phyloP scores from a whole-genome alignment of 148 eudicot genomes.

The Tetragonia tetragonoides region DNA sequence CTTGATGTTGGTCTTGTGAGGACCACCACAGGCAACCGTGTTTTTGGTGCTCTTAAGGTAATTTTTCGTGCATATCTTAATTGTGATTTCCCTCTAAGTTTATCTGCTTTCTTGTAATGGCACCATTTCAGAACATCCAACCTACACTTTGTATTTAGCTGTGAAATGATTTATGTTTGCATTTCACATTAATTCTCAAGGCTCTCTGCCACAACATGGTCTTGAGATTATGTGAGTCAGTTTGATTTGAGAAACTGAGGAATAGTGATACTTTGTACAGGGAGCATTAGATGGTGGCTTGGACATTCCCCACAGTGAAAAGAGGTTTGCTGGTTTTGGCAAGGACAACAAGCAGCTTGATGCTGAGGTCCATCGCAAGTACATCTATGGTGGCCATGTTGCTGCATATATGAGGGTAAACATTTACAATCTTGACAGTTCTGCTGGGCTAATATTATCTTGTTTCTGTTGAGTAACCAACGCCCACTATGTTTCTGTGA shows the following conservation, averaged over 20 bases:
- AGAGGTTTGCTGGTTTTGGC: constrained; percentile 72
- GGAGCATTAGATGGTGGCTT: constrained; percentile 85
- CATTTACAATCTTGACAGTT: not conserved
- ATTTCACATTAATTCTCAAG: too few species aligned
- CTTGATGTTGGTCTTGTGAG: constrained; percentile 82
- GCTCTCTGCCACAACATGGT: not conserved
- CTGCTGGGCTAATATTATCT: not conserved
- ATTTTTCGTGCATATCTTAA: not conserved
- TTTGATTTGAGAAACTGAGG: not conserved
- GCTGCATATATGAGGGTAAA: constrained; percentile 71
- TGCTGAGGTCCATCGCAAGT: constrained; percentile 69
- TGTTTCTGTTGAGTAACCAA: not conserved
- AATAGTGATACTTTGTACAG: constrained; percentile 22
- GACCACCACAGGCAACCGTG: constrained; percentile 86
- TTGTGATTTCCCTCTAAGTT: not conserved
- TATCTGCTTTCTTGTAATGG: not conserved
- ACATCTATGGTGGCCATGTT: constrained; percentile 81
- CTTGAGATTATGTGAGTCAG: not conserved
- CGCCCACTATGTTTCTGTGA: not conserved
- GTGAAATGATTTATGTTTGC: not conserved
- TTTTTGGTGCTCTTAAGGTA: constrained; percentile 92
- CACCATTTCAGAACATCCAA: not conserved
- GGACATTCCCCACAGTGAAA: constrained; percentile 84
- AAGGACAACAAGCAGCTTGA: constrained; percentile 73
- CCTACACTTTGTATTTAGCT: not conserved